Conservation (phyloP, 257 asterid genomes). For the Buddleja alternifolia region DNA sequence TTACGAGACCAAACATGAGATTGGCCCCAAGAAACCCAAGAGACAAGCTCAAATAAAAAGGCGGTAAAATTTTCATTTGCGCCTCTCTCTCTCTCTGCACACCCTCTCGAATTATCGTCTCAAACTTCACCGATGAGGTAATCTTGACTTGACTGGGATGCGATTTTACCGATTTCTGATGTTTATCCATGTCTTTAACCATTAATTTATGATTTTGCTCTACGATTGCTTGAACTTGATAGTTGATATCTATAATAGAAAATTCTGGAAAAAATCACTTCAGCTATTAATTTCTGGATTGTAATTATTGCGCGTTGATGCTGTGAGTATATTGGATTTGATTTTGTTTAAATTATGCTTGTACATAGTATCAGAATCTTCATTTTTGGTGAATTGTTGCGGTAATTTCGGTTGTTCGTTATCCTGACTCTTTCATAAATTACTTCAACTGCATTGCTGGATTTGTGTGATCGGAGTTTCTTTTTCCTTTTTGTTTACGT, state of each 20-base stretch:
- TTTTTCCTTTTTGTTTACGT: too few species aligned
- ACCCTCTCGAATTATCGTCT: neutral
- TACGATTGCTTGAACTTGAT: neutral
- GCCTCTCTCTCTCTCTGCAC: neutral
- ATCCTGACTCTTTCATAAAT: too few species aligned
- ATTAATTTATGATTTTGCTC: too few species aligned
- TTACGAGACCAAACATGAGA: too few species aligned
- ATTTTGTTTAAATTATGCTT: neutral
- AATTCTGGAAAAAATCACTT: constrained; percentile 9
- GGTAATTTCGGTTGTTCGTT: neutral
- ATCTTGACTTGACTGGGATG: neutral
- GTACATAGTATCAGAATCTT: neutral
- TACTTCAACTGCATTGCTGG: neutral
- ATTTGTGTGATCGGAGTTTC: neutral
- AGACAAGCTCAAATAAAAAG: constrained; percentile 35
- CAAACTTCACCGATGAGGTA: neutral
- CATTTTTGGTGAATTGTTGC: neutral
- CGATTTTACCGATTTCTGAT: too few species aligned
- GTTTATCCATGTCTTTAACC: too few species aligned
- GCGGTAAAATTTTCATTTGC: neutral
- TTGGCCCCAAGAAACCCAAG: neutral
- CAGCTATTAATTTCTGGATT: neutral
- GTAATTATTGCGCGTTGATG: neutral
- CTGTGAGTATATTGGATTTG: neutral
- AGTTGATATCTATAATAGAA: neutral